Base-by-base conservation (phyloP, 148 eudicot genomes). In the Beta vulgaris region DNA sequence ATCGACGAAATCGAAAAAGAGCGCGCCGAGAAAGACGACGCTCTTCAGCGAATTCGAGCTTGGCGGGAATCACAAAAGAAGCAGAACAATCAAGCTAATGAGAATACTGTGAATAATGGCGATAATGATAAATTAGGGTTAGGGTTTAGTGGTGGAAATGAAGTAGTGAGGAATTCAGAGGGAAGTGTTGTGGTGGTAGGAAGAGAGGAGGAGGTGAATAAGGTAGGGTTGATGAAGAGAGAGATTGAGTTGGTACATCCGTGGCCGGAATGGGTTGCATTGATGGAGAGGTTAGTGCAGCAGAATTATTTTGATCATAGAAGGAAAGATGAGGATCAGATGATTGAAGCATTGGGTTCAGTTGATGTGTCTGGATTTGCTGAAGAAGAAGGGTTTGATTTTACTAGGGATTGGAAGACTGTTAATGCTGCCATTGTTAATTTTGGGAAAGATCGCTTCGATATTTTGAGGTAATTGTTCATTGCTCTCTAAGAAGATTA, bases 221-320 rank as follows among this genome's bases (percentile, higher is more conserved):
- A 54, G 49, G 68, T 46, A 5, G 79, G 73, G 42, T 77, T 77
- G 74, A 76, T 68, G 74, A 76, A 67, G 77, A 81, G 68, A 32
- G 77, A 76, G 80, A 72, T 81, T 81, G 83, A 90, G 72, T 70
- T 94, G 86, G 91, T 84, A 35, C 98, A 94, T 59, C 97, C 93
- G 21, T 93, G 98, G 98, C 87, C 88, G 23, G 97, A 93, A 69
- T 93, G 97, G 98, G 77, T 93, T 21, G 98, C 83, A 64, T 82
- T 93, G 74, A 87, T 93, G 95, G 95, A 93, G 89, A 86, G 95
- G 69, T 80, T 93, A 62, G 90, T 93, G 76, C 79, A 90, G 82
- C 98, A 90, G 85, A 93, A 91, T 73, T 93, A 93, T 37, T 91
- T 93, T 73, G 98, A 93, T 80, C 85, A 81, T 51, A 68, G 79